Conservation (phyloP, 331 rosid species). For the Pyracantha coccinea region DNA sequence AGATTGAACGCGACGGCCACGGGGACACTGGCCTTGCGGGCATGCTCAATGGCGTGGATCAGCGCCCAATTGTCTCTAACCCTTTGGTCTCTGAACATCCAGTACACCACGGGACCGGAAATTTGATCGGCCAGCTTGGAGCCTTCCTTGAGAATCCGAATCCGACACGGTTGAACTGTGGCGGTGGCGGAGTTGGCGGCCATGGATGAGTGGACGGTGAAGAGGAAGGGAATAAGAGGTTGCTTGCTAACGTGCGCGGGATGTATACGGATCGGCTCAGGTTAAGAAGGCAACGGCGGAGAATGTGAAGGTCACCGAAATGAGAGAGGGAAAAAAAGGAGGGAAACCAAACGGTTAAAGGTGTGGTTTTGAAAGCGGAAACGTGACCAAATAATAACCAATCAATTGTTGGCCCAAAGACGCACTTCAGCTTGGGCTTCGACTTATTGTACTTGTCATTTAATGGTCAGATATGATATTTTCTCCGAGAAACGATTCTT, state of each 20-base stretch:
- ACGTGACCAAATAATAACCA: constrained; percentile 26
- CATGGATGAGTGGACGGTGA: constrained; percentile 21
- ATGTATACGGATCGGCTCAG: too few relatives aligned
- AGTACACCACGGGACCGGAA: constrained; percentile 78
- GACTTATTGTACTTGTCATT: too few relatives aligned
- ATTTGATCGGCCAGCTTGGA: constrained; percentile 10
- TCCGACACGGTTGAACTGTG: constrained; percentile 35
- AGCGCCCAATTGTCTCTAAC: constrained; percentile 83
- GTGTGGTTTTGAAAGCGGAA: constrained; percentile 40
- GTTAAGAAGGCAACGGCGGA: too few relatives aligned
- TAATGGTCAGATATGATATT: too few relatives aligned
- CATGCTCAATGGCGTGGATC: constrained; percentile 71
- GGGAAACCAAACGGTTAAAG: constrained; percentile 39
- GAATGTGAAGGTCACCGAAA: neutral
- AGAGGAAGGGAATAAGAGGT: neutral
- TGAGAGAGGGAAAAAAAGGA: constrained; percentile 9
- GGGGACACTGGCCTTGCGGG: constrained; percentile 60
- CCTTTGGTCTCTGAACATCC: constrained; percentile 98
- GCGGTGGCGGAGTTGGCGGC: constrained; percentile 24
- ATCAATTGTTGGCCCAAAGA: neutral
- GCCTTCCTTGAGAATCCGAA: constrained; percentile 50
- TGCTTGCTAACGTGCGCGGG: constrained; percentile 11
- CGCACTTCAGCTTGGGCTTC: neutral
- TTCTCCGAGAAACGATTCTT: too few relatives aligned
- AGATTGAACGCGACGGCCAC: constrained; percentile 81